Percentiles rank a stretch among this genome's conserved stretches.
Evolutionary conservation across 768 basidiomycete species (phyloP).

Genomic region (Suillus bovinus): DNA sequence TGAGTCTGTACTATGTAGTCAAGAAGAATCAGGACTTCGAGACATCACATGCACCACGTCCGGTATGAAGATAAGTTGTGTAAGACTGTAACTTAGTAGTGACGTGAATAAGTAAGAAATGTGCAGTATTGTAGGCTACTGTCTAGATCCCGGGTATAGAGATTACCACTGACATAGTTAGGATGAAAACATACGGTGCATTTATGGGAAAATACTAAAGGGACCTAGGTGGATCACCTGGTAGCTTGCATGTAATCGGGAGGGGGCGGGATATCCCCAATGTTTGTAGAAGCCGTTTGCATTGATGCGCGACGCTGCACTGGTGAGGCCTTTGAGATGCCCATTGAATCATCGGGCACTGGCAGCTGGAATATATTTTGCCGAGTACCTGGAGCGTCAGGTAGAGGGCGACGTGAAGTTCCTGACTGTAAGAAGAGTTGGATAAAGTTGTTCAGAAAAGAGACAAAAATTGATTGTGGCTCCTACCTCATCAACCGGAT

Average conservation of each 20-base stretch:
- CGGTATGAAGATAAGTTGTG: not conserved
- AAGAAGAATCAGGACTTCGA: not conserved
- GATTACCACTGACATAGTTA: not conserved
- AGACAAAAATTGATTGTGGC: not conserved
- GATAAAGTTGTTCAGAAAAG: not conserved
- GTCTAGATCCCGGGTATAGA: not conserved
- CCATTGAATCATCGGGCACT: constrained; percentile 5
- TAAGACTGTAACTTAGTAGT: not conserved
- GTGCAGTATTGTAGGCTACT: not conserved
- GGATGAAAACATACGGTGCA: not conserved
- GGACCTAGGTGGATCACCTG: not conserved
- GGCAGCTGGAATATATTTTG: constrained; percentile 4
- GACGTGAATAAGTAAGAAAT: not conserved
- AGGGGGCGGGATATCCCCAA: constrained; percentile 22
- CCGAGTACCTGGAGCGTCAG: constrained; percentile 21
- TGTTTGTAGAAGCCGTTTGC: constrained; percentile 16
- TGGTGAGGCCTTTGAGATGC: not conserved
- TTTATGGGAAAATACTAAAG: not conserved
- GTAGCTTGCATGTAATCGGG: constrained; percentile 26
- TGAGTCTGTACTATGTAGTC: not conserved
- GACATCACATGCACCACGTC: not conserved
- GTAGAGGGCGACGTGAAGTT: constrained; percentile 21
- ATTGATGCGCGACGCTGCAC: constrained; percentile 6
- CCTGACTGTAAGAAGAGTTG: constrained; percentile 10
- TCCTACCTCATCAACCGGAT: constrained; percentile 21